Evolutionary conservation across 768 basidiomycete species (phyloP).

Genomic region (Lenzites betulinus): DNA sequence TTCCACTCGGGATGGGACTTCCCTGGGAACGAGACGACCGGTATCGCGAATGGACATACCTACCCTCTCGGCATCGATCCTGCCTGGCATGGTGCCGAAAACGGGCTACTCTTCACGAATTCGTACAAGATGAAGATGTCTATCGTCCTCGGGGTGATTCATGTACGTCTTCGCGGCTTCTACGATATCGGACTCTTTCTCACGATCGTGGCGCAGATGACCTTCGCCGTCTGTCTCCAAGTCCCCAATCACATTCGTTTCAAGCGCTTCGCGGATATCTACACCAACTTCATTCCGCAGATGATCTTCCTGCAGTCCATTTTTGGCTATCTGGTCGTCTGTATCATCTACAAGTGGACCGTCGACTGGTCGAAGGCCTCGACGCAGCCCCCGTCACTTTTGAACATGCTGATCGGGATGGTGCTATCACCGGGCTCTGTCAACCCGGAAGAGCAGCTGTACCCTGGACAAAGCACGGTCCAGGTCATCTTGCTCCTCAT

Average conservation of each 20-base stretch:
- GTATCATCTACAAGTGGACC: constrained; percentile 97
- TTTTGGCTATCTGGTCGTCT: constrained; percentile 93
- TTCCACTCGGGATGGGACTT: constrained; percentile 90
- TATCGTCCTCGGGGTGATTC: constrained; percentile 92
- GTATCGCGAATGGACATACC: constrained; percentile 59
- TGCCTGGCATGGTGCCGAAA: constrained; percentile 92
- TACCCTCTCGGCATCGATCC: constrained; percentile 97
- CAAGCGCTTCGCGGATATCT: constrained; percentile 84
- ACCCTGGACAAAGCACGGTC: constrained; percentile 82
- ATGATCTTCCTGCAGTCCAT: constrained; percentile 97
- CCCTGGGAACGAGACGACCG: constrained; percentile 53
- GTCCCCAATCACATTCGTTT: constrained; percentile 94
- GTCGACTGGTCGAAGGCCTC: constrained; percentile 82
- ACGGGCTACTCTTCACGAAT: constrained; percentile 91
- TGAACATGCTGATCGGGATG: constrained; percentile 97
- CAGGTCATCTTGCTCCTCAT: constrained; percentile 78
- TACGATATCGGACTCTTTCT: not conserved
- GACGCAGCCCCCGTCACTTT: constrained; percentile 79
- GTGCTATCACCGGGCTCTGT: constrained; percentile 89
- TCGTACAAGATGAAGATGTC: constrained; percentile 99
- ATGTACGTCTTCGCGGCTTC: constrained; percentile 57
- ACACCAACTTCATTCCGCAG: constrained; percentile 94
- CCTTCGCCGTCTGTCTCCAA: constrained; percentile 95
- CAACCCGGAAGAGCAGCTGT: constrained; percentile 68
- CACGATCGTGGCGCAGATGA: constrained; percentile 71